Conservation (phyloP, 345 rosid species). For the Limnanthes douglasii region DNA sequence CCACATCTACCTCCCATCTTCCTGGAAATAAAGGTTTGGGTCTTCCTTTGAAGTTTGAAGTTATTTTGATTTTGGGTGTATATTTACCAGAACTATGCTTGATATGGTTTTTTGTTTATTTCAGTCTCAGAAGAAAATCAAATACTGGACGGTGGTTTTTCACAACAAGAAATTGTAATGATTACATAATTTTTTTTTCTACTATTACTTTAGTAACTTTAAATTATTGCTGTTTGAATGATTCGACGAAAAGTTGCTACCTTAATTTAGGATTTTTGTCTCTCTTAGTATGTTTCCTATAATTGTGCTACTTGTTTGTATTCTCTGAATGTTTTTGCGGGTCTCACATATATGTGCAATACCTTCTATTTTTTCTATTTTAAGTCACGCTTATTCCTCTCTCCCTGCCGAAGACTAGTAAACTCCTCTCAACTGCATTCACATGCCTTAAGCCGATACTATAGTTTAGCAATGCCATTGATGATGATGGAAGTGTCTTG, state of each 20-base stretch:
- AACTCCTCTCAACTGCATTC: no score
- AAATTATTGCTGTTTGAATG: not conserved
- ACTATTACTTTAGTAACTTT: not conserved
- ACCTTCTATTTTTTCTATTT: no score
- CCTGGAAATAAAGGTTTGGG: slow-evolving; percentile 10
- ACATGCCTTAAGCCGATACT: no score
- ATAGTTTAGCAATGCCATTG: no score
- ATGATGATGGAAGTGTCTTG: no score
- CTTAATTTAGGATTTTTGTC: not conserved
- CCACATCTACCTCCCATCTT: slow-evolving; percentile 7
- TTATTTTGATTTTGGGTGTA: not conserved
- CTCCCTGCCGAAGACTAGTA: no score
- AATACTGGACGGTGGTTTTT: slow-evolving; percentile 10
- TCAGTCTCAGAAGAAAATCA: slow-evolving; percentile 13
- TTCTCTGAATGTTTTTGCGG: not conserved
- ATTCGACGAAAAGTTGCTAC: not conserved
- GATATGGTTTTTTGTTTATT: slow-evolving; percentile 7
- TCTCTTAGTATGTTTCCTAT: not conserved
- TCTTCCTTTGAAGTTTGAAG: not conserved
- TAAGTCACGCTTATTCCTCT: no score
- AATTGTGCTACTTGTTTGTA: slow-evolving; percentile 5
- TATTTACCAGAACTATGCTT: slow-evolving; percentile 4
- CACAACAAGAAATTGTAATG: slow-evolving; percentile 20
- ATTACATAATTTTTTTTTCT: not conserved
- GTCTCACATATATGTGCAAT: not conserved